Conservation (phyloP, 352 stramenopile species). For the Globisporangium lucens region DNA sequence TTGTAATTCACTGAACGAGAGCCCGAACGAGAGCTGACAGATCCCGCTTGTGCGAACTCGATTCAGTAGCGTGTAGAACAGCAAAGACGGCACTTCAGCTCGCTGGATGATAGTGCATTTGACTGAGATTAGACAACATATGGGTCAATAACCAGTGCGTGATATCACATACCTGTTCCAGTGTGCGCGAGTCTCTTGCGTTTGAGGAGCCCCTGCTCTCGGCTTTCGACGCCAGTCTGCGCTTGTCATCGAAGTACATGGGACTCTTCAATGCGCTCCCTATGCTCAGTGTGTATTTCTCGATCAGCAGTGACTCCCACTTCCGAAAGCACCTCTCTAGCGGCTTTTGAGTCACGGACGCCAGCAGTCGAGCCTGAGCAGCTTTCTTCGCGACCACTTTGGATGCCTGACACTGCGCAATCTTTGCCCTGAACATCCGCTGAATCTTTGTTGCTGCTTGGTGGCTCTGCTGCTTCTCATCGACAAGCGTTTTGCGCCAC, state of each 20-base stretch:
- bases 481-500: slow-evolving; percentile 21
- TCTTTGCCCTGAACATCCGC: slow-evolving; percentile 37
- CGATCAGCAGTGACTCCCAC: slow-evolving; percentile 50
- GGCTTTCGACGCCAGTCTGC: slow-evolving; percentile 14
- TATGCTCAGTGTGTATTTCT: slow-evolving; percentile 44
- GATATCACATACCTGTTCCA: slow-evolving; percentile 50
- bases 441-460: slow-evolving; percentile 45
- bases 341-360: slow-evolving; percentile 44
- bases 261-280: slow-evolving; percentile 24
- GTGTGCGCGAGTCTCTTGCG: slow-evolving; percentile 19
- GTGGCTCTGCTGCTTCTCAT: slow-evolving; percentile 18
- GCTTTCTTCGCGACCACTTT: slow-evolving; percentile 48
- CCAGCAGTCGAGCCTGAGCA: slow-evolving; percentile 41
- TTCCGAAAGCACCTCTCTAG: slow-evolving; percentile 54
- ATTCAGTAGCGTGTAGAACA: slow-evolving; percentile 76
- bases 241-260: slow-evolving; percentile 15
- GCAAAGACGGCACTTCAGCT: slow-evolving; percentile 52
- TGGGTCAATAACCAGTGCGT: neutral
- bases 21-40: slow-evolving; percentile 54
- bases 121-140: neutral
- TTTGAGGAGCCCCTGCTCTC: slow-evolving; percentile 13
- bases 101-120: slow-evolving; percentile 21
- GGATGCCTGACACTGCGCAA: slow-evolving; percentile 39
- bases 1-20: slow-evolving; percentile 38
- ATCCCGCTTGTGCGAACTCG: slow-evolving; percentile 60